These are phyloP conservation scores for Eryngium alpinum DNA, from an alignment of 140 eudicot genomes.

Conservation along the genomic window DNA sequence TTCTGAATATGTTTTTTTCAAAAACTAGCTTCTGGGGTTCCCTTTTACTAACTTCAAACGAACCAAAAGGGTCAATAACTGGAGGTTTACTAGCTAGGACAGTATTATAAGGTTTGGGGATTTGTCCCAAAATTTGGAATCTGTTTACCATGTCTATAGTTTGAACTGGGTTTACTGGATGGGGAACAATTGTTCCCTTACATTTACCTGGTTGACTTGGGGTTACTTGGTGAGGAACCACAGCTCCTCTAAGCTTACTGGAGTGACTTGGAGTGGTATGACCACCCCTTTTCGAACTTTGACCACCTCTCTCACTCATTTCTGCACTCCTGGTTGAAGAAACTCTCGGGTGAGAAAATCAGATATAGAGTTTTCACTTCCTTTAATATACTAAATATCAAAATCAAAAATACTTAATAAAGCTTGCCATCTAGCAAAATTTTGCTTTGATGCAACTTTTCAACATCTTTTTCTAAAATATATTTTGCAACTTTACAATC, in stretches of 20 bases:
- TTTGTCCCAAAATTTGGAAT: neutral
- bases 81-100: neutral
- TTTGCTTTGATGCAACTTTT: conserved; percentile 7
- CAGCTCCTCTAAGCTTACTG: neutral
- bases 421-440: conserved; percentile 12
- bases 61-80: neutral
- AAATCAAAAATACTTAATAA: neutral
- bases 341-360: neutral
- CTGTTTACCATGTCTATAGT: neutral
- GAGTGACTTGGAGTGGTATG: neutral
- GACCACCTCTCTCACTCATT: neutral
- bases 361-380: neutral
- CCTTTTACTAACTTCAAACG: neutral
- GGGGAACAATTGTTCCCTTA: neutral
- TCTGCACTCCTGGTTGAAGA: neutral
- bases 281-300: neutral
- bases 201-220: too few relatives aligned
- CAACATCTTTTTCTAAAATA: conserved; percentile 8
- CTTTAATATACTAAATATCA: neutral
- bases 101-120: neutral
- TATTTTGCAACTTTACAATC: neutral
- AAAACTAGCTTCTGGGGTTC: too few relatives aligned
- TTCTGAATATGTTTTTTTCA: neutral
- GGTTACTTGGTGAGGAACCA: neutral
- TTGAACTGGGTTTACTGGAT: neutral